Evolutionary conservation across 208 protist genomes (phyloP).

Genomic region (Wallacemonas sp.): DNA sequence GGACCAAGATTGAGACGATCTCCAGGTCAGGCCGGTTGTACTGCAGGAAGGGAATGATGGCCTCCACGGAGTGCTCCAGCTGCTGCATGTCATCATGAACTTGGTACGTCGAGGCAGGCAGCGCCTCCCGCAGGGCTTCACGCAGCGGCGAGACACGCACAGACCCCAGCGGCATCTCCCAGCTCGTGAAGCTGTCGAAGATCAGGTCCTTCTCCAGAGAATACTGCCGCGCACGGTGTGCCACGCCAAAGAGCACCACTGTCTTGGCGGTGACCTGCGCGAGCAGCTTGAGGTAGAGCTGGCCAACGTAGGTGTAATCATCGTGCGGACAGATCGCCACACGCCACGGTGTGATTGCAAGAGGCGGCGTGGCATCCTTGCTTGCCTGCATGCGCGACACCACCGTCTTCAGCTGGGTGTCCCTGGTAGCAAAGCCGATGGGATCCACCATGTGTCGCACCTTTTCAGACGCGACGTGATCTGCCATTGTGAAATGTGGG

Average conservation of each 20-base stretch:
- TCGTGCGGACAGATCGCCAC: conserved; percentile 31
- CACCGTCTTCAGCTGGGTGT: conserved; percentile 23
- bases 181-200: conserved; percentile 24
- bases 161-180: conserved; percentile 24
- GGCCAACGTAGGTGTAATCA: conserved; percentile 27
- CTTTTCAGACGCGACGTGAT: background rate
- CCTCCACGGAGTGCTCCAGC: conserved; percentile 31
- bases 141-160: conserved; percentile 21
- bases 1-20: conserved; percentile 26
- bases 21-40: conserved; percentile 23
- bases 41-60: conserved; percentile 30
- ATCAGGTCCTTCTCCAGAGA: conserved; percentile 23
- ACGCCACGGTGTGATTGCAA: background rate
- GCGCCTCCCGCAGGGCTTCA: conserved; percentile 15
- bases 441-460: conserved; percentile 18
- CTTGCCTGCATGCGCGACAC: conserved; percentile 13
- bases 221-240: conserved; percentile 21
- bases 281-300: conserved; percentile 23
- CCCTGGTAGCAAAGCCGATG: conserved; percentile 30
- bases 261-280: conserved; percentile 22
- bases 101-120: conserved; percentile 21
- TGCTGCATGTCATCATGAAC: conserved; percentile 30
- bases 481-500: background rate
- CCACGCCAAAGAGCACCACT: conserved; percentile 29
- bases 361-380: background rate